Conservation (phyloP, 345 rosid genomes). For the Populus simonii region DNA sequence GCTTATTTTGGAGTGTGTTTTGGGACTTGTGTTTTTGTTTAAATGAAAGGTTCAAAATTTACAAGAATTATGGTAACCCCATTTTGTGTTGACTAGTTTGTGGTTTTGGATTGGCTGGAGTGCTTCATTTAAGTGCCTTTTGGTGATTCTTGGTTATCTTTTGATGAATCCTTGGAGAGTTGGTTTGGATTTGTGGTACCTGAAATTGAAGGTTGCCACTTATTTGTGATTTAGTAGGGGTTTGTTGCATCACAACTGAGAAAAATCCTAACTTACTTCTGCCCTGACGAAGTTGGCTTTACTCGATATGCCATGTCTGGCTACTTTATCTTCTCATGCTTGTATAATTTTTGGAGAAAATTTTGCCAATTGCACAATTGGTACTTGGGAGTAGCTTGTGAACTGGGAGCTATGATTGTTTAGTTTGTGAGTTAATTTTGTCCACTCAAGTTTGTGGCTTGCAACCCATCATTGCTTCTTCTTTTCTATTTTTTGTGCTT, state of each 20-base stretch:
- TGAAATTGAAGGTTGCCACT: background rate
- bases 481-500: background rate
- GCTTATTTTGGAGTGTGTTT: background rate
- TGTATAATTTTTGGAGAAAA: background rate
- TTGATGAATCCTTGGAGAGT: slow-evolving; percentile 7
- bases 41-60: background rate
- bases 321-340: background rate
- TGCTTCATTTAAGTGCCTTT: background rate
- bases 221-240: background rate
- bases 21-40: background rate
- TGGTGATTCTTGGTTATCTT: background rate
- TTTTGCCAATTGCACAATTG: background rate
- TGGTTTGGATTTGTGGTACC: background rate
- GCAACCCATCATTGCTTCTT: background rate
- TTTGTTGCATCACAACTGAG: background rate
- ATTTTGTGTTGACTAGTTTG: background rate
- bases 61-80: background rate
- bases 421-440: background rate
- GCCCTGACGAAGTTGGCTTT: too few species aligned
- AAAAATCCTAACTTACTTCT: too few species aligned
- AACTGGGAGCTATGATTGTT: background rate
- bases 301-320: background rate
- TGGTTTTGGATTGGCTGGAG: background rate
- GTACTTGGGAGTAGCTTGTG: background rate
- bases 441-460: background rate